phyloP scores from a whole-genome alignment of 2,329 filamentous ascomycete species.

The Fusarium incarnatum region DNA sequence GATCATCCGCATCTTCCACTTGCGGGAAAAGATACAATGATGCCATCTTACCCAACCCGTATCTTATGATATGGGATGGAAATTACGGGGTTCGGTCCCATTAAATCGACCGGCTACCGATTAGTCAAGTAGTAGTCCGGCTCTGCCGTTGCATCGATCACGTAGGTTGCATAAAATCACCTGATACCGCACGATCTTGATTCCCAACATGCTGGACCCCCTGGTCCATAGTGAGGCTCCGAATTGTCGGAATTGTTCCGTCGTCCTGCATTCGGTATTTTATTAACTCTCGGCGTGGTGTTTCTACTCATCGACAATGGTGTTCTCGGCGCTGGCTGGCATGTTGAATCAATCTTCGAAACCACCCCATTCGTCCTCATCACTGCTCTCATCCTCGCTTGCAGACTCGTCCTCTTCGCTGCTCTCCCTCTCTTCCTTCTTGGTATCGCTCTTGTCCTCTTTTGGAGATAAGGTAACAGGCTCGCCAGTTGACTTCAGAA shows the following conservation, averaged over 20 bases:
- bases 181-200: slow-evolving; percentile 14
- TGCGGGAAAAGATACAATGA: background rate
- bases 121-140: slow-evolving; percentile 1
- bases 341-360: slow-evolving; percentile 39
- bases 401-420: slow-evolving; percentile 22
- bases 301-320: background rate
- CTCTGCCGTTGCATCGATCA: background rate
- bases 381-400: slow-evolving; percentile 15
- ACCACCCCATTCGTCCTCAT: slow-evolving; percentile 45
- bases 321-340: slow-evolving; percentile 6
- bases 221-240: background rate
- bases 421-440: slow-evolving; percentile 30
- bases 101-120: slow-evolving; percentile 12
- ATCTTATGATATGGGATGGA: background rate
- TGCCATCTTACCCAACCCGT: background rate
- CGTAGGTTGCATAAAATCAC: slow-evolving; percentile 26
- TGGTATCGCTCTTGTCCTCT: slow-evolving; percentile 38
- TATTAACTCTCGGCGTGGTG: background rate
- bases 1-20: background rate
- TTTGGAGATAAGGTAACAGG: slow-evolving; percentile 44
- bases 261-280: background rate
- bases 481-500: slow-evolving; percentile 52
- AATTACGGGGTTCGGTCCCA: slow-evolving; percentile 29
- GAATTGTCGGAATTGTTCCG: background rate
- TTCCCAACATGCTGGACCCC: slow-evolving; percentile 4